Base-by-base conservation (phyloP, 2,329 filamentous ascomycete genomes). In the Seiridium cupressi region DNA sequence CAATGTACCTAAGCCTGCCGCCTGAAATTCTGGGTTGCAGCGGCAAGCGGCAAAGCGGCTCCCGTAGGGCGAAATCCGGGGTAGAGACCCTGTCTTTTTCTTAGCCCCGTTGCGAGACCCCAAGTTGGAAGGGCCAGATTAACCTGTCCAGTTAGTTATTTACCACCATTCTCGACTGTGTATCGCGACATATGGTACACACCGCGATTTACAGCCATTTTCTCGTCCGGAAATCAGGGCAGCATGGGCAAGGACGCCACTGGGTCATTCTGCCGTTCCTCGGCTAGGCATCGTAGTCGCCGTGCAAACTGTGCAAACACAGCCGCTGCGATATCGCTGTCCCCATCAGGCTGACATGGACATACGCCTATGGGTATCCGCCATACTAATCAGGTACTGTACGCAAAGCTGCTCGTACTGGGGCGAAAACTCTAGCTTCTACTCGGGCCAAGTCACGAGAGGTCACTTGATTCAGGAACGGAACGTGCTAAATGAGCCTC, bases 11-110 rank as follows among this genome's bases (percentile, higher is more conserved):
- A n/a, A 36, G 35, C 49, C 49, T 49, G 31, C 46, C 49, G 49
- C 49, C 49, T 36, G 38, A 36, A 26, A 40, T 26, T 31, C 36
- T 55, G 51, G 51, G 36, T 42, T 55, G 51, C 51, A 55, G 51
- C 51, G 49, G 40, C 35, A 55, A 31, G 51, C 51, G 46, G 46
- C 46, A 18, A 32, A 42, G 51, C 51, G 51, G 51, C 51, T 42
- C n/a, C 36, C 51, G 38, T 55, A 55, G 44, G 51, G 51, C 51
- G 51, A 55, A 26, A 55, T 55, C 51, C 34, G 51, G 51, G 51
- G 51, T 55, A 55, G 34, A 55, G 40, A 55, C 51, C 51, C 36
- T 55, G 51, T 55, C 49, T 10, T 4, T 9, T 35, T 35, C 35
- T 53, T 53, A 53, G 49, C 49, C 34, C 49, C 49, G 32, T 38